A percentile compares a stretch with the other conserved stretches of the same genome.
These are phyloP conservation scores for Colletotrichum caudatum DNA, from an alignment of 2,329 filamentous ascomycete species.

Conservation along the genomic window DNA sequence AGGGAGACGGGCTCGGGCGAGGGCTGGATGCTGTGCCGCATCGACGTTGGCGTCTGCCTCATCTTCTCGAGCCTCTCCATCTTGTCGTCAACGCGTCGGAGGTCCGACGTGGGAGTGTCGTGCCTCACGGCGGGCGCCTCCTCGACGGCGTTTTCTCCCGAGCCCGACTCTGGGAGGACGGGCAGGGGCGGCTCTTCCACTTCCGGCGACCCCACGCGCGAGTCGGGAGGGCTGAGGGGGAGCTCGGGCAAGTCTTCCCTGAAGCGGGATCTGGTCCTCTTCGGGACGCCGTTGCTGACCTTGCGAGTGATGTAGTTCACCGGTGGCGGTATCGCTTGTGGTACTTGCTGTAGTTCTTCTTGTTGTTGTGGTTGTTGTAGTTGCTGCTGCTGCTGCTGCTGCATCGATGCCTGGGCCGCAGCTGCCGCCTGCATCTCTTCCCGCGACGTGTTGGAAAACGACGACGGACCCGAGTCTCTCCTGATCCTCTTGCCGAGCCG, in stretches of 20 bases:
- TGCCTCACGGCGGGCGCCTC: constrained; percentile 51
- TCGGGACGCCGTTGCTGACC: constrained; percentile 66
- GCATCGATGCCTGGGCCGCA: constrained; percentile 42
- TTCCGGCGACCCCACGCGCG: constrained; percentile 83
- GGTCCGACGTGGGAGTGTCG: constrained; percentile 61
- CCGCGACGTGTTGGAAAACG: constrained; percentile 92
- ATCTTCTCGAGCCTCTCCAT: constrained; percentile 50
- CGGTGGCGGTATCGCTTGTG: constrained; percentile 60
- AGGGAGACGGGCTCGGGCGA: constrained; percentile 80
- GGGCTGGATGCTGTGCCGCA: constrained; percentile 53
- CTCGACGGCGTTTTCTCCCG: constrained; percentile 36
- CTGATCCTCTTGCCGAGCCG: constrained; percentile 73
- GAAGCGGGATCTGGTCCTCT: constrained; percentile 90
- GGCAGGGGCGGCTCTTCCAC: constrained; percentile 58
- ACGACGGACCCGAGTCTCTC: constrained; percentile 71
- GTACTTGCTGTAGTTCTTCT: constrained; percentile 46
- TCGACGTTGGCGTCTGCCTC: constrained; percentile 60
- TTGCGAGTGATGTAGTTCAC: constrained; percentile 53
- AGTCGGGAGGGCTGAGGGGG: constrained; percentile 86
- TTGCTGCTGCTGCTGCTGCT: constrained; percentile 49
- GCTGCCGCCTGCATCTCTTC: constrained; percentile 77
- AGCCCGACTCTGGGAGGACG: constrained; percentile 47
- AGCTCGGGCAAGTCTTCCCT: constrained; percentile 91
- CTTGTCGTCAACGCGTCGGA: constrained; percentile 53
- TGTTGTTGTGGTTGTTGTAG: constrained; percentile 42